Conservation (phyloP, 495 filamentous ascomycete genomes). For the Chaetomidium leptoderma region DNA sequence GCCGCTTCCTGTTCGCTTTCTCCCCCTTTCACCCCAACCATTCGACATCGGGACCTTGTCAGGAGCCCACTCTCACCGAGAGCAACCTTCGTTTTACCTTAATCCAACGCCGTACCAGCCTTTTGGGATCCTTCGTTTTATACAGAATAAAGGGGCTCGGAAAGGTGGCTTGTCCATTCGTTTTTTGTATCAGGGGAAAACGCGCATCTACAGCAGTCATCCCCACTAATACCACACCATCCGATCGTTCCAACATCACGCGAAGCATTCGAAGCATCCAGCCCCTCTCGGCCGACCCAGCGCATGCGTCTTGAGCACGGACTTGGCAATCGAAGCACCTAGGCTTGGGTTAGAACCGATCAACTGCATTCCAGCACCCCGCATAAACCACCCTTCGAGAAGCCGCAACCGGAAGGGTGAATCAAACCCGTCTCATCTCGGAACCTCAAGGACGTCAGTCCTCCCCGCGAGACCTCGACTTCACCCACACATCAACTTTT, state of each 20-base stretch:
- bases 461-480: not conserved
- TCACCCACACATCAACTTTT: not conserved
- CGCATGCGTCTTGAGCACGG: not conserved
- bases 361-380: constrained; percentile 5
- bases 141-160: constrained; percentile 1
- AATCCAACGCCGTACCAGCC: too few relatives aligned
- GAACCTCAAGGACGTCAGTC: constrained; percentile 1
- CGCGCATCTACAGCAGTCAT: not conserved
- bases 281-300: not conserved
- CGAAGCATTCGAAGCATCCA: not conserved
- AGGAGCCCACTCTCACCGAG: not conserved
- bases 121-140: constrained; percentile 1
- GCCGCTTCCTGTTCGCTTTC: constrained; percentile 1
- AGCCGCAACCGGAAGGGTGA: constrained; percentile 6
- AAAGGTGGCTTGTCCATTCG: constrained; percentile 16
- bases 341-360: too few relatives aligned
- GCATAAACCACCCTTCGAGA: not conserved
- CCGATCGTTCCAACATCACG: not conserved
- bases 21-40: not conserved
- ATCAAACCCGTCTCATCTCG: not conserved
- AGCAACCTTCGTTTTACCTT: not conserved
- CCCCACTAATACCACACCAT: not conserved
- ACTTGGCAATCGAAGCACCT: not conserved
- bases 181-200: not conserved
- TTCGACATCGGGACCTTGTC: not conserved